Evolutionary conservation across 1,139 yeast species (phyloP).

Genomic region (Blastobotrys elegans): DNA sequence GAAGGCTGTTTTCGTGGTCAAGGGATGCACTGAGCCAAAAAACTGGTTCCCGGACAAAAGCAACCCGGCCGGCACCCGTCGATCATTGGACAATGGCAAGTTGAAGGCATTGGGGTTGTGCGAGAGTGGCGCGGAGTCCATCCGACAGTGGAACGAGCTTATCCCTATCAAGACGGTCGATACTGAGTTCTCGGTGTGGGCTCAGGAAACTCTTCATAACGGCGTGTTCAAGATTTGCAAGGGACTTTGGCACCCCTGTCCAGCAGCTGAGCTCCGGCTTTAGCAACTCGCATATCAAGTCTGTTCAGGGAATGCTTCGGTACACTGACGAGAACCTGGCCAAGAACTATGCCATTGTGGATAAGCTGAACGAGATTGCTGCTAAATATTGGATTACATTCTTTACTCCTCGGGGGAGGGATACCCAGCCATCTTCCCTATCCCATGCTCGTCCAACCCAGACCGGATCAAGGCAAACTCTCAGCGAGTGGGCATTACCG

Average conservation of each 20-base stretch:
- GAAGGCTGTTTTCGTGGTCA: conserved; percentile 55
- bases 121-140: conserved; percentile 60
- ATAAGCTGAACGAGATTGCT: conserved; percentile 45
- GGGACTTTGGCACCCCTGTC: conserved; percentile 59
- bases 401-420: conserved; percentile 33
- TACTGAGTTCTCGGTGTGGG: conserved; percentile 65
- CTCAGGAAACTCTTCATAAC: conserved; percentile 51
- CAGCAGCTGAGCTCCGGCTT: conserved; percentile 79
- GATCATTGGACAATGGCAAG: conserved; percentile 28
- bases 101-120: conserved; percentile 64
- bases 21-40: conserved; percentile 49
- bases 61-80: not conserved
- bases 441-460: conserved; percentile 66
- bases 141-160: conserved; percentile 48
- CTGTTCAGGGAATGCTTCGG: conserved; percentile 47
- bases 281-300: conserved; percentile 32
- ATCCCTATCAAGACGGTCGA: conserved; percentile 64
- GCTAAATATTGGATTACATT: conserved; percentile 60
- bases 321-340: conserved; percentile 53
- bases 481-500: conserved; percentile 41
- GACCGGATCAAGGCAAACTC: conserved; percentile 58
- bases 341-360: conserved; percentile 48
- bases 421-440: conserved; percentile 62
- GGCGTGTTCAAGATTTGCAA: conserved; percentile 55
- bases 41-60: conserved; percentile 5